phyloP scores from a whole-genome alignment of 2,329 filamentous ascomycete genomes.

The Fusarium tjaetaba region DNA sequence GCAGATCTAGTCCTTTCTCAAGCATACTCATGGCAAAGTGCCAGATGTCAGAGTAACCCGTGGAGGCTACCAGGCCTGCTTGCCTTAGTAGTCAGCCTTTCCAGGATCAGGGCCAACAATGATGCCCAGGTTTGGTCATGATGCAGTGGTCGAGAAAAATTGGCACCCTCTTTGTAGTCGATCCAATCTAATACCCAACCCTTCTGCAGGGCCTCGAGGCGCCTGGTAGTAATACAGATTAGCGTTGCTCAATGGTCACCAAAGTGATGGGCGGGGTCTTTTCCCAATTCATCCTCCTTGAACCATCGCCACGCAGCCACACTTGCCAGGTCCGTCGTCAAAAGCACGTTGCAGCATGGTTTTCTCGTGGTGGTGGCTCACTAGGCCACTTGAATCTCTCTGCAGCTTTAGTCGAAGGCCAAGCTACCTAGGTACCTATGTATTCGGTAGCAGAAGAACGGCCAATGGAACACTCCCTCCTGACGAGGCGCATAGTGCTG shows the following conservation, averaged over 20 bases:
- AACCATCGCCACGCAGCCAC: slow-evolving; percentile 28
- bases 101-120: slow-evolving; percentile 15
- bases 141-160: slow-evolving; percentile 19
- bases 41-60: not conserved
- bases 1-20: not conserved
- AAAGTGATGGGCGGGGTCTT: slow-evolving; percentile 10
- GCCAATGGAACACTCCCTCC: not conserved
- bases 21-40: not conserved
- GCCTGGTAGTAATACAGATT: slow-evolving; percentile 28
- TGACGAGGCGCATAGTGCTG: not conserved
- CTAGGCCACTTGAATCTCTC: slow-evolving; percentile 14
- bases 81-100: slow-evolving; percentile 7
- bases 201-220: slow-evolving; percentile 15
- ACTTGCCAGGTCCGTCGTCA: slow-evolving; percentile 2
- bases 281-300: slow-evolving; percentile 9
- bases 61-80: not conserved
- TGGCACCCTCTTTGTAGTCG: slow-evolving; percentile 8
- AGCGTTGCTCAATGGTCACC: slow-evolving; percentile 15
- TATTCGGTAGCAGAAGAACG: not conserved
- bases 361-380: slow-evolving; percentile 2
- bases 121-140: slow-evolving; percentile 34
- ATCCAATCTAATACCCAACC: slow-evolving; percentile 12
- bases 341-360: slow-evolving; percentile 16
- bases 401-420: slow-evolving; percentile 6
- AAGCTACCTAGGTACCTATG: not conserved